phyloP scores from a whole-genome alignment of 2,329 filamentous ascomycete genomes.

The Dothiorella sarmentorum region DNA sequence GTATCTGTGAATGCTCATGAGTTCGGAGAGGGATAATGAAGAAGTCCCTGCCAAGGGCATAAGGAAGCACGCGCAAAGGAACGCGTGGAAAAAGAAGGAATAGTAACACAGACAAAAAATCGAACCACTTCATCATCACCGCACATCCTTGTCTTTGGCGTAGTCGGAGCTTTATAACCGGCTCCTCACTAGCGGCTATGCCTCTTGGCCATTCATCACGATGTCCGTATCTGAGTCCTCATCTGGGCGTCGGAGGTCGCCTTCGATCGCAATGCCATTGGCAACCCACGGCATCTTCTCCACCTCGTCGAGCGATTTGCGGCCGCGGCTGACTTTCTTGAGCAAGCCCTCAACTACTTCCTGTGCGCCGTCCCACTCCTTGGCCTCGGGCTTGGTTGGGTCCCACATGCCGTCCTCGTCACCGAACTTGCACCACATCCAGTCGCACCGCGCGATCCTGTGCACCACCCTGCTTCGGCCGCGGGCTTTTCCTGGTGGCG shows the following conservation, averaged over 20 bases:
- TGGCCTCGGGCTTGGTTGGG: constrained; percentile 59
- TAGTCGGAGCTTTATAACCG: background rate
- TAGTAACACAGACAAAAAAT: background rate
- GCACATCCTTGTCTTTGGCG: background rate
- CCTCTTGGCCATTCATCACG: background rate
- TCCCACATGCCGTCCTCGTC: constrained; percentile 87
- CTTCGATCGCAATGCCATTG: constrained; percentile 66
- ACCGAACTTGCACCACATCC: constrained; percentile 87
- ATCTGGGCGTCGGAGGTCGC: constrained; percentile 51
- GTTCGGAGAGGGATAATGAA: background rate
- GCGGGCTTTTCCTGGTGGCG: constrained; percentile 73
- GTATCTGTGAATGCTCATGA: background rate
- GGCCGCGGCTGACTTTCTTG: constrained; percentile 70
- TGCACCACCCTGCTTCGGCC: constrained; percentile 76
- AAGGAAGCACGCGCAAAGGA: background rate
- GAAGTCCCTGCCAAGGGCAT: background rate
- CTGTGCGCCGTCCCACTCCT: constrained; percentile 70
- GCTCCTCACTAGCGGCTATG: constrained; percentile 17
- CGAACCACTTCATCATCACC: background rate
- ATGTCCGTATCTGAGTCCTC: constrained; percentile 41
- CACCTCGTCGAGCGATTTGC: constrained; percentile 74
- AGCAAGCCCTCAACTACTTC: constrained; percentile 79
- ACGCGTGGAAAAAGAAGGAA: constrained; percentile 1
- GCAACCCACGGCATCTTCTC: constrained; percentile 72
- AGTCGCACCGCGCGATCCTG: constrained; percentile 92